Evolutionary conservation across 179 eudicot species (phyloP).

Genomic region (Sideroxylon spinosum): DNA sequence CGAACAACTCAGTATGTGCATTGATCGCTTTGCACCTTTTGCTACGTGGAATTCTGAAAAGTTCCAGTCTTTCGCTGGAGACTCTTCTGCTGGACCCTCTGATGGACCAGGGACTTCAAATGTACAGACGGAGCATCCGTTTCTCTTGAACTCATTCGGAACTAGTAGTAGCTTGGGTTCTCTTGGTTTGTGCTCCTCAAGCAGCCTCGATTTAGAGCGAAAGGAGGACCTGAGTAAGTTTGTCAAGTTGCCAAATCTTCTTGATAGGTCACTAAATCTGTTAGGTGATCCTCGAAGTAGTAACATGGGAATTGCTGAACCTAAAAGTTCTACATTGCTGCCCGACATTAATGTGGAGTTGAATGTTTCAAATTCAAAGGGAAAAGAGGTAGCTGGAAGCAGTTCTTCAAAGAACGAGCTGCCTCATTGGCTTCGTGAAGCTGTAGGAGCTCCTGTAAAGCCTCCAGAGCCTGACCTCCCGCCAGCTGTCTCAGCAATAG

Average conservation of each 20-base stretch:
- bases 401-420: conserved; percentile 51
- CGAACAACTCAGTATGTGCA: conserved; percentile 28
- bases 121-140: conserved; percentile 38
- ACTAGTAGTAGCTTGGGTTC: conserved; percentile 30
- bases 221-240: conserved; percentile 26
- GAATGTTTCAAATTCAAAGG: conserved; percentile 28
- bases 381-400: conserved; percentile 40
- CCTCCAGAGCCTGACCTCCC: conserved; percentile 54
- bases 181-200: conserved; percentile 30
- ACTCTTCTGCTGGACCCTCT: conserved; percentile 36
- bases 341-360: conserved; percentile 22
- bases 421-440: conserved; percentile 98
- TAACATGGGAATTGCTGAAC: conserved; percentile 28
- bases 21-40: conserved; percentile 32
- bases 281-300: conserved; percentile 24
- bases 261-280: conserved; percentile 33
- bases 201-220: conserved; percentile 27
- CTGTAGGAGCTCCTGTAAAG: conserved; percentile 52
- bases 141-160: conserved; percentile 41
- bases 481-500: conserved; percentile 76
- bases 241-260: conserved; percentile 34
- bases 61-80: conserved; percentile 36
- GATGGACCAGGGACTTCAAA: conserved; percentile 39
- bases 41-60: conserved; percentile 44
- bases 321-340: conserved; percentile 26